Percentiles rank a stretch among this genome's conserved stretches.
phyloP scores from a whole-genome alignment of 805 yeast genomes.

The Starmerella apis region DNA sequence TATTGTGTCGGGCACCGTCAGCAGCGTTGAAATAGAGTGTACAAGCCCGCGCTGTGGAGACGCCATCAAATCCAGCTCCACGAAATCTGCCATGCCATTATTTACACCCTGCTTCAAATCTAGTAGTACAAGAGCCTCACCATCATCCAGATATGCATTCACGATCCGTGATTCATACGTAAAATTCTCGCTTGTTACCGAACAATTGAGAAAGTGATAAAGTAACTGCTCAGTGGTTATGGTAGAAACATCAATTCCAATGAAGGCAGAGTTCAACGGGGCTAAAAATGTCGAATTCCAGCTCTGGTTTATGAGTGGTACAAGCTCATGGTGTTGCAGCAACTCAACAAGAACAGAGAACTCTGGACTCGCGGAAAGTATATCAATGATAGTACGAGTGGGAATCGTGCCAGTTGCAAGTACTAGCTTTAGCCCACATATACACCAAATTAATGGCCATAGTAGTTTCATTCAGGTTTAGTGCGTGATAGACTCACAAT shows the following conservation, averaged over 20 bases:
- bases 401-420: slow-evolving; percentile 19
- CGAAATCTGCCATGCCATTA: slow-evolving; percentile 17
- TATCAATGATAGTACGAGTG: slow-evolving; percentile 42
- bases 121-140: slow-evolving; percentile 18
- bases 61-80: slow-evolving; percentile 24
- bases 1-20: slow-evolving; percentile 20
- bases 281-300: slow-evolving; percentile 63
- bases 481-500: neutral
- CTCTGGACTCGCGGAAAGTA: slow-evolving; percentile 55
- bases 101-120: slow-evolving; percentile 18
- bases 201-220: slow-evolving; percentile 31
- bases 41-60: slow-evolving; percentile 26
- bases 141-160: slow-evolving; percentile 18
- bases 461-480: neutral
- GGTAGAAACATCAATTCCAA: slow-evolving; percentile 20
- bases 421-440: slow-evolving; percentile 1
- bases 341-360: slow-evolving; percentile 52
- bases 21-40: slow-evolving; percentile 21
- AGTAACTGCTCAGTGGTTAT: slow-evolving; percentile 24
- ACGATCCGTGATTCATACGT: slow-evolving; percentile 7
- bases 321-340: slow-evolving; percentile 51
- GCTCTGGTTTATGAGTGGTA: slow-evolving; percentile 51
- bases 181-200: slow-evolving; percentile 15
- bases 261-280: slow-evolving; percentile 71
- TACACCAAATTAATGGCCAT: neutral